Evolutionary conservation across 139 green algal genomes (phyloP).

Genomic region (Coelastrella sp.): DNA sequence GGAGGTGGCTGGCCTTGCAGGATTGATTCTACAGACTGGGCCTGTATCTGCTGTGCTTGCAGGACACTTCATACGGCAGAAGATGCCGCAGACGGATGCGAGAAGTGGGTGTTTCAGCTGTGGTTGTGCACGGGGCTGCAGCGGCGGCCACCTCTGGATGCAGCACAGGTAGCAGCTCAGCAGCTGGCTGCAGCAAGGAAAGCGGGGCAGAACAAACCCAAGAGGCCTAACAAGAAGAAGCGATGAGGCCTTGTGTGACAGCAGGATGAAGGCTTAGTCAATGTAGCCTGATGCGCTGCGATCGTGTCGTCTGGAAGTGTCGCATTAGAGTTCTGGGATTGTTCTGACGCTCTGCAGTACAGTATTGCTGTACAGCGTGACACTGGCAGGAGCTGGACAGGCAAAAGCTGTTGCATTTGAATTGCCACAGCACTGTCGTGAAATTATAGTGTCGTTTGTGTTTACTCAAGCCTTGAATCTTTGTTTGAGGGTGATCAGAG

Average conservation of each 20-base stretch:
- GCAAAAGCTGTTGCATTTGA: too few species aligned
- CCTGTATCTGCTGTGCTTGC: neutral
- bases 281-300: too few species aligned
- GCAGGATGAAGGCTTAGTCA: too few species aligned
- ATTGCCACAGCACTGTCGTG: too few species aligned
- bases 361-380: neutral
- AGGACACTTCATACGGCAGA: slow-evolving; percentile 81
- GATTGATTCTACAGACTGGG: neutral
- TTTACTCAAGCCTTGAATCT: too few species aligned
- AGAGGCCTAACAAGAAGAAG: slow-evolving; percentile 43
- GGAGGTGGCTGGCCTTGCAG: neutral
- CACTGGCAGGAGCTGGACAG: neutral
- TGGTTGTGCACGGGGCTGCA: slow-evolving; percentile 71
- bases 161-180: slow-evolving; percentile 6
- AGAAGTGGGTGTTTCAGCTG: slow-evolving; percentile 85
- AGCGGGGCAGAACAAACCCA: neutral
- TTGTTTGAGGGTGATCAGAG: too few species aligned
- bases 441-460: too few species aligned
- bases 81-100: slow-evolving; percentile 62
- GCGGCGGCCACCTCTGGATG: neutral
- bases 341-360: neutral
- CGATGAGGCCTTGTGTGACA: neutral
- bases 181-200: slow-evolving; percentile 35
- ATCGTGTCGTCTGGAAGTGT: too few species aligned
- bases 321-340: neutral